Base-by-base conservation (phyloP, 2,329 filamentous ascomycete genomes). In the Monosporascus ibericus region DNA sequence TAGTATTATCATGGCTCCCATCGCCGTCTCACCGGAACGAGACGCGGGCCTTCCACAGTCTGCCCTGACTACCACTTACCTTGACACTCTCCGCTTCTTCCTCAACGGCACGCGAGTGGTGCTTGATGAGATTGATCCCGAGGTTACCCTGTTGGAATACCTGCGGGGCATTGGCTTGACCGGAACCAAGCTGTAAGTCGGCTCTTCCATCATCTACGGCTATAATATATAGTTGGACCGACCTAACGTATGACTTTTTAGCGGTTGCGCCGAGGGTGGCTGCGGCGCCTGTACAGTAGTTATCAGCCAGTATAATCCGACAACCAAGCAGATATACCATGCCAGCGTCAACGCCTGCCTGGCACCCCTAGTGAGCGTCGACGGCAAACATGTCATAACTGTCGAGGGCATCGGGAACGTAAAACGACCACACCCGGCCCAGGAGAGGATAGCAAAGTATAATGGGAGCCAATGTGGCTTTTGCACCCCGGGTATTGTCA, bases 321-420 rank as follows among this genome's bases (percentile, higher is more conserved):
- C 90, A 3, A 96, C 92, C 6, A 89, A 89, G 64, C 82, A 88
- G 68, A 89, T 97, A 61, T 97, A 97, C 66, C 92, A 99, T 76
- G 94, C 94, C 52, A 95, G 90, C 50, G 90, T 97, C 54, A 99
- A 99, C 68, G 94, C 94, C 42, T 99, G 94, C 68, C 77, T 99
- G 49, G 92, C 94, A 11, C 94, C 94, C 6, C 79, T 99, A 47
- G 88, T 91, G 60, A 95, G 91, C 63, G 82, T 97, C 44, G 94
- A 97, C 68, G 94, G 94, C 44, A 99, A 99, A 69, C 94, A 99
- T 79, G 90, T 97, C 65, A 92, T 99, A 66, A 99, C 94, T 3
- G 86, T 99, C 40, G 94, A 99, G 72, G 94, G 94, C 6, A 96
- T 99, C 63, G 94, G 94, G 11, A 89, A 87, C 67, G 85, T 89